Conservation (phyloP, 2,329 filamentous ascomycete genomes). For the Botrytis porri region DNA sequence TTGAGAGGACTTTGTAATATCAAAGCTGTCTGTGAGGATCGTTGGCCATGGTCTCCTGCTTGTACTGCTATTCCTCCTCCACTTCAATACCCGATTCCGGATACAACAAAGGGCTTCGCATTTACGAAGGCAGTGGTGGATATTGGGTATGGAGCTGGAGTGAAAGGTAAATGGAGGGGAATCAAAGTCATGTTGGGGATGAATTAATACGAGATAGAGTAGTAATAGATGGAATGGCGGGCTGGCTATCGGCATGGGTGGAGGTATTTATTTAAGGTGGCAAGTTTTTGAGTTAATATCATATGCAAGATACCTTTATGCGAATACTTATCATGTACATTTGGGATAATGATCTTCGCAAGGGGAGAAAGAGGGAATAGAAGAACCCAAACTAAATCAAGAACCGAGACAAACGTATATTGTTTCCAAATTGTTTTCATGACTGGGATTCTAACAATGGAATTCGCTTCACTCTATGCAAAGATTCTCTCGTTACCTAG, state of each 20-base stretch:
- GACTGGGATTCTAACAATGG: not conserved
- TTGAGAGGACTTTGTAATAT: constrained; percentile 79
- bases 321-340: not conserved
- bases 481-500: not conserved
- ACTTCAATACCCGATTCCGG: constrained; percentile 75
- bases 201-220: not conserved
- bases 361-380: not conserved
- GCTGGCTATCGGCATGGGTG: not conserved
- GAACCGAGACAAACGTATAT: not conserved
- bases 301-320: not conserved
- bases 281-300: not conserved
- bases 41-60: constrained; percentile 57
- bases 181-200: constrained; percentile 37
- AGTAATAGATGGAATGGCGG: not conserved
- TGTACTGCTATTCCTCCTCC: constrained; percentile 76
- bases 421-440: not conserved
- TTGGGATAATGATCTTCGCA: not conserved
- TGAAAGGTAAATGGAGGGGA: constrained; percentile 32
- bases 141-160: constrained; percentile 53
- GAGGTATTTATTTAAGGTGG: not conserved
- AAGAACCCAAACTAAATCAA: not conserved
- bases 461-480: not conserved
- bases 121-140: constrained; percentile 61
- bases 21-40: constrained; percentile 83
- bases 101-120: constrained; percentile 61